These are phyloP conservation scores for Neospora caninum DNA, from an alignment of 169 alveolate genomes.

Conservation along the genomic window DNA sequence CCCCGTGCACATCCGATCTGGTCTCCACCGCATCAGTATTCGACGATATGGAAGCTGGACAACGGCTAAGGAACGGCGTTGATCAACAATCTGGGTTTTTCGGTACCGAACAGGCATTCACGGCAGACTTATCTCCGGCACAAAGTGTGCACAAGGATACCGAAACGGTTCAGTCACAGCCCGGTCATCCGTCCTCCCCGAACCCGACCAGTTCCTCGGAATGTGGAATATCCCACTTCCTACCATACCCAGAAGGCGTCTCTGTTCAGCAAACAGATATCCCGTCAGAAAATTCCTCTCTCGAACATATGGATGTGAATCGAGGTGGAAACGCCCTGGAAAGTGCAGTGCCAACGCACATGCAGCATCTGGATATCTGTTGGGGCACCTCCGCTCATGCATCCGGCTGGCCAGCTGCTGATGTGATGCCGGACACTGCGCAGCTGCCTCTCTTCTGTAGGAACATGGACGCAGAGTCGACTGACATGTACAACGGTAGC, in stretches of 20 bases:
- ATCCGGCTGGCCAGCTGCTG: constrained; percentile 20
- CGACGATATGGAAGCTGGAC: background rate
- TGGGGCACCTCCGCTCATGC: background rate
- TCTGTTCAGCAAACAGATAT: background rate
- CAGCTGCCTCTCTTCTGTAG: background rate
- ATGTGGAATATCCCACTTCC: background rate
- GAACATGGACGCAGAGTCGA: constrained; percentile 3
- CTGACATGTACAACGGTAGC: background rate
- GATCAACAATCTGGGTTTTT: background rate
- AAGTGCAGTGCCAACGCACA: background rate
- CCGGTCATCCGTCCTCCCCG: background rate
- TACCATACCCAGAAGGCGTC: background rate
- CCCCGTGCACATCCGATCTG: background rate
- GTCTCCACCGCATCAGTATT: constrained; percentile 8
- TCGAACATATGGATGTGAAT: background rate
- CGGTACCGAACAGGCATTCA: background rate
- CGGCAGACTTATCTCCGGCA: background rate
- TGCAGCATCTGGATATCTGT: background rate
- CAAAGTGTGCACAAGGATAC: background rate
- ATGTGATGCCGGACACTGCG: background rate
- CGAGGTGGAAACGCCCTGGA: background rate
- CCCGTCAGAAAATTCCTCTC: background rate
- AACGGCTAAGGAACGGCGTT: background rate
- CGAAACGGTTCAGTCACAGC: background rate
- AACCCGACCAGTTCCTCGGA: background rate